These are phyloP conservation scores for Mycosphaerelloides madeirae DNA, from an alignment of 2,329 filamentous ascomycete species.

Conservation along the genomic window DNA sequence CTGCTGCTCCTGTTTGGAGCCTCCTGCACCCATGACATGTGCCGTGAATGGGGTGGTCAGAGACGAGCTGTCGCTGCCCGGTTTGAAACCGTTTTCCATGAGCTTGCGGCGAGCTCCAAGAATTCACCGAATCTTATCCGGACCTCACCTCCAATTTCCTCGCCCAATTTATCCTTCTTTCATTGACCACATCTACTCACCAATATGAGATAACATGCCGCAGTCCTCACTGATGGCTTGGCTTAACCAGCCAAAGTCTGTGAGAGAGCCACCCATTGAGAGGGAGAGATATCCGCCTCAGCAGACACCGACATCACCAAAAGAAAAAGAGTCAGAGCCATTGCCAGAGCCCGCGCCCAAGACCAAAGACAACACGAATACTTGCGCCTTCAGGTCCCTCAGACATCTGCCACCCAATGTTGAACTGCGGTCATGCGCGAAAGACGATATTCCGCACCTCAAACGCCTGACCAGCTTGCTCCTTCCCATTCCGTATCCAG, in stretches of 20 bases:
- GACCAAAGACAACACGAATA: background rate
- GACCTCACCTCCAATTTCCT: too few species aligned
- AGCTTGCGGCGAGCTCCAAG: too few species aligned
- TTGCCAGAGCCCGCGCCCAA: background rate
- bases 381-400: background rate
- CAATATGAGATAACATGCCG: slow-evolving; percentile 29
- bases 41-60: background rate
- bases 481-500: slow-evolving; percentile 58
- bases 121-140: too few species aligned
- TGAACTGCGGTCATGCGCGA: slow-evolving; percentile 49
- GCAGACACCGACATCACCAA: background rate
- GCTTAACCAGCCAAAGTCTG: slow-evolving; percentile 42
- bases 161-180: too few species aligned
- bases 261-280: slow-evolving; percentile 22
- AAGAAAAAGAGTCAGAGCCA: background rate
- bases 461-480: slow-evolving; percentile 55
- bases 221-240: slow-evolving; percentile 46
- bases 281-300: slow-evolving; percentile 4
- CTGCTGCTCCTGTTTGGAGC: slow-evolving; percentile 60
- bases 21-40: slow-evolving; percentile 54
- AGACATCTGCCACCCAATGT: slow-evolving; percentile 45
- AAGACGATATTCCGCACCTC: slow-evolving; percentile 51
- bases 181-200: too few species aligned
- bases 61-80: too few species aligned
- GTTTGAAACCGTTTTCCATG: too few species aligned